Evolutionary conservation across 768 basidiomycete species (phyloP), one percentile per base, ranked within the genome.

Genomic region (Tephrocybe sp.): DNA sequence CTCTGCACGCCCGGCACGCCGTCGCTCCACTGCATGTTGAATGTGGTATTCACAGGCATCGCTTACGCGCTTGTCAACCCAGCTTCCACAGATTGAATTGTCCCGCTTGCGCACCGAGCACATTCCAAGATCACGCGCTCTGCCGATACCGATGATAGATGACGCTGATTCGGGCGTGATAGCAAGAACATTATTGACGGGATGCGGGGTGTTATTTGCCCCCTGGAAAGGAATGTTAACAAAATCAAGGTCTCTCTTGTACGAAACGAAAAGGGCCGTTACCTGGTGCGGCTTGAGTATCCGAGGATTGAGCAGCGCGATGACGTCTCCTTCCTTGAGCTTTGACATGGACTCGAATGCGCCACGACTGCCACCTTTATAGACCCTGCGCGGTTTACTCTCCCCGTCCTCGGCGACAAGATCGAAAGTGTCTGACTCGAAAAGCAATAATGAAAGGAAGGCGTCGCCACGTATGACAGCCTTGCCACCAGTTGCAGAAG

Each of bases 21-120:
- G 75, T 18, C 83, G 73, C 66, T 91, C 78, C 3, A 98, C 83
- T 0, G 94, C 90, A 20, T 78, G 77, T 54, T 92, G 86, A 34
- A 98, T 67, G 69, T 99, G 97, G 68, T 82, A 99, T 37, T 98
- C 95, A 67, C 97, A 99, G 3, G 90, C 85, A 17, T 90, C 86
- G 65, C 83, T 79, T 60, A 89, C 78, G 24, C 93, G 85, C 57
- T 86, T 92, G 70, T 99, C 96, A 44, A 85, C 91, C 96, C 96
- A 98, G 48, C 84, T 79, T 8, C 84, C 84, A 59, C 97, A 98
- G 1, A 75, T 60, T 45, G 86, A 86, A 1, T 93, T 93, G 51
- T 96, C 93, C 46, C 80, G 79, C 63, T 87, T 90, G 39, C 74
- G 62, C 9, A 88, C 93, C 2, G 70, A 73, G 62, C 97, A 99